Evolutionary conservation across 129 eudicot species (phyloP), one percentile per base, ranked within the genome.

Genomic region (Chrysanthemum lavandulifolium): DNA sequence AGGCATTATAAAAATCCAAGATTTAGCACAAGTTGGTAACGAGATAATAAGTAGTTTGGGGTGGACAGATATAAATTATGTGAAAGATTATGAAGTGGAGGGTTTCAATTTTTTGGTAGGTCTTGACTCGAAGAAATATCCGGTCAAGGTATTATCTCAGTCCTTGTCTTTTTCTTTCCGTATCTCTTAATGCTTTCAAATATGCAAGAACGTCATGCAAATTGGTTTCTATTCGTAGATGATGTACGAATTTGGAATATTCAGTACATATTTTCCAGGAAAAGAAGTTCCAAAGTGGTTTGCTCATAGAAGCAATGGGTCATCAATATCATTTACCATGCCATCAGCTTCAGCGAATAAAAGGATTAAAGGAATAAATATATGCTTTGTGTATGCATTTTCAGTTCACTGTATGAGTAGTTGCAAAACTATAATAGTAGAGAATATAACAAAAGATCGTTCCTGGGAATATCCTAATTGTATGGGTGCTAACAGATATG

Each of bases 41-140:
- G 18, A 63, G 36, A 76, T 60, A 11, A 13, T 60, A 49, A 3
- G 36, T 40, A 3, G 27, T 2, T 62, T 76, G 70, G 81, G 69
- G 12, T 61, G 73, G 81, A 49, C 6, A 10, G 14, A 25, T 9
- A 23, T 16, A n/a, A 50, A 29, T 9, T 0, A 12, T 27, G 62
- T 67, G 25, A 52, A 27, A 12, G 14, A 19, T 76, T 4, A 36
- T 3, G 8, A 68, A 40, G 50, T 77, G 11, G 0, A 15, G 10
- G 31, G 10, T 27, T 0, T 2, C 10, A 7, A 11, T 25, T 2
- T 4, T 1, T 5, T 49, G 18, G n/a, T 15, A 8, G 31, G 6
- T 15, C 15, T 6, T 53, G 8, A 0, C 2, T 1, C 1, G 2
- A 16, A n/a, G 13, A 55, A 11, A 31, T 13, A 54, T 31, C 64